A percentile compares a stretch with the other conserved stretches of the same genome.
phyloP scores from a whole-genome alignment of 345 rosid genomes.

The Turnera subulata region DNA sequence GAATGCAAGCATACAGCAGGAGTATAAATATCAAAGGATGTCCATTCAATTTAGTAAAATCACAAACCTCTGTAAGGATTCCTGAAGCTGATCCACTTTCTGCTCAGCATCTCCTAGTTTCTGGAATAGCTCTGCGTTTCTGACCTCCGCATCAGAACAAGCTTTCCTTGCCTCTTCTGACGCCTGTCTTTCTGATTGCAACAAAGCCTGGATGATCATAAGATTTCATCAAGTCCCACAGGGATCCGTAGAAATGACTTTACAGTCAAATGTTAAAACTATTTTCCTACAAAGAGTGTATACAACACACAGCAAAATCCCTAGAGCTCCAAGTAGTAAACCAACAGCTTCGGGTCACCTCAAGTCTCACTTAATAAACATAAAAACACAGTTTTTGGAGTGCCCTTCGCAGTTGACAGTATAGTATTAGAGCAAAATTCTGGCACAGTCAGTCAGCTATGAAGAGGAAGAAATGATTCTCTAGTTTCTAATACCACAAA shows the following conservation, averaged over 20 bases:
- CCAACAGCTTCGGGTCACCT: too few relatives aligned
- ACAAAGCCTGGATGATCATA: conserved; percentile 46
- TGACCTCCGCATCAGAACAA: conserved; percentile 54
- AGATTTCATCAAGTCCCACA: conserved; percentile 11
- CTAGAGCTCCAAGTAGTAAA: too few relatives aligned
- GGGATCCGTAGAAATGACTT: conserved; percentile 3
- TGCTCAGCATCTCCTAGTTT: conserved; percentile 74
- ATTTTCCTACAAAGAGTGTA: not conserved
- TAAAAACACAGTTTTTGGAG: not conserved
- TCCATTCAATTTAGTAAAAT: too few relatives aligned
- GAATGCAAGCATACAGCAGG: not conserved
- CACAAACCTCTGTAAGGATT: conserved; percentile 89
- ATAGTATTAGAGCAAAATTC: not conserved
- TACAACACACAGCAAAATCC: too few relatives aligned
- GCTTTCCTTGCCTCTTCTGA: conserved; percentile 65
- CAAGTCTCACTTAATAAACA: not conserved
- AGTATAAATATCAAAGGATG: conserved; percentile 1
- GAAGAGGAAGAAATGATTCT: not conserved
- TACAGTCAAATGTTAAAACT: not conserved
- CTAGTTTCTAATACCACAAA: too few relatives aligned
- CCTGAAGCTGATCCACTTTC: conserved; percentile 91
- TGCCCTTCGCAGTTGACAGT: not conserved
- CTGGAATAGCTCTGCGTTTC: conserved; percentile 58
- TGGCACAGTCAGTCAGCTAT: not conserved
- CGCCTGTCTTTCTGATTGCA: conserved; percentile 59